Percentiles rank a stretch among this genome's conserved stretches.
Evolutionary conservation across 177 flowering plant species (phyloP).

Genomic region (Vitis hybrid): DNA sequence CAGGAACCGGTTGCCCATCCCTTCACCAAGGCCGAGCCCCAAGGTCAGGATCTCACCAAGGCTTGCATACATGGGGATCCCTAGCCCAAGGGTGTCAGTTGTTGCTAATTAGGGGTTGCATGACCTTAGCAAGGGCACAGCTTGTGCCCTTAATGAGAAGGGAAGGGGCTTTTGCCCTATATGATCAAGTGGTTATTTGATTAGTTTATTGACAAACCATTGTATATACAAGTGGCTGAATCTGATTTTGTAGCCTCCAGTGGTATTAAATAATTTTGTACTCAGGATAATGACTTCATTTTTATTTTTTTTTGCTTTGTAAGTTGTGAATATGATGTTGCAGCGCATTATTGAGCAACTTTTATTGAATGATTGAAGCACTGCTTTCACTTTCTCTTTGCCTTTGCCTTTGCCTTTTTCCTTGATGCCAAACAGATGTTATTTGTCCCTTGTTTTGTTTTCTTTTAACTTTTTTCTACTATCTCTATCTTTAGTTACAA

Average conservation of each 20-base stretch:
- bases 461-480: not conserved
- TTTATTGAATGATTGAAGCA: not conserved
- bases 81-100: slow-evolving; percentile 48
- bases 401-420: not conserved
- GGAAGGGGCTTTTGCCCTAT: too few relatives aligned
- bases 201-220: not conserved
- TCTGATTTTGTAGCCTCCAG: not conserved
- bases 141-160: not conserved
- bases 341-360: not conserved
- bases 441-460: not conserved
- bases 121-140: not conserved
- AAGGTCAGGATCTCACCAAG: slow-evolving; percentile 72
- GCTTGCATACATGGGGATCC: slow-evolving; percentile 75
- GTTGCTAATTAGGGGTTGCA: slow-evolving; percentile 1
- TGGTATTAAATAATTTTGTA: not conserved
- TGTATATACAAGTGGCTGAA: not conserved
- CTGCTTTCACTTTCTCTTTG: not conserved
- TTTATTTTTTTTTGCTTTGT: not conserved
- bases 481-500: not conserved
- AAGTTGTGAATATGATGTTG: not conserved
- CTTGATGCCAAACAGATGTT: too few relatives aligned
- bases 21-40: slow-evolving; percentile 84
- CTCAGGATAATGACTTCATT: not conserved
- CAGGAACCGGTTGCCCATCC: slow-evolving; percentile 48
- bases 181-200: not conserved